Base-by-base conservation (phyloP, 257 asterid genomes). In the Agastache rugosa region DNA sequence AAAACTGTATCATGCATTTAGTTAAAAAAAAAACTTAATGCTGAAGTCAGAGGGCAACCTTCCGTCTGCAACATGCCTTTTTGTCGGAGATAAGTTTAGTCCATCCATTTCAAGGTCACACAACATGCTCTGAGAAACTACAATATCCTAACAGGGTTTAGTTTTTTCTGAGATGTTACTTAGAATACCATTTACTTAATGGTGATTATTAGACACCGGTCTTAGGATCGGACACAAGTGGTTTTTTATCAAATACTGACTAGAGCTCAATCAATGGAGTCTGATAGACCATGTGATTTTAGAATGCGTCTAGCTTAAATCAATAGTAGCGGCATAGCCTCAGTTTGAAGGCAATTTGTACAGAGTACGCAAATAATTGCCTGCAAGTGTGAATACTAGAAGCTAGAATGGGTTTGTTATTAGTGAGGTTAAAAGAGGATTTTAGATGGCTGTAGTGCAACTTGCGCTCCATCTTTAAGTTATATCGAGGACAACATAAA, bases 41-140 rank as follows among this genome's bases (percentile, higher is more conserved):
- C 55, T 41, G 61, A 75, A 66, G 59, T 67, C 69, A 42, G 29
- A 25, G 51, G 65, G 34, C 61, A 12, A 56, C 61, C 50, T 41
- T 41, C 39, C 39, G 19, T 48, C 41, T 20, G 70, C 44, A 42
- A 29, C 20, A 48, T 66, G 47, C 61, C 74, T 17, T 44, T 19
- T n/a, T 19, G n/a, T 67, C 19, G 74, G 78, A 74, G 56, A 1
- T 51, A 50, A 37, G 20, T 14, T 53, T 47, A 48, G 55, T n/a
- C 54, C 48, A 73, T 23, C 53, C 50, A 62, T 34, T 27, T 17
- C 55, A 20, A 20, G 60, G 67, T 51, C 34, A 45, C 25, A 20
- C 14, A 22, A 12, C 7, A 27, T 29, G 50, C 51, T 41, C 5
- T 68, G 19, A 39, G 44, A 39, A 39, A 45, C 15, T 27, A 45